Conservation (phyloP, 495 filamentous ascomycete genomes). For the Friedmanniomyces simplex region DNA sequence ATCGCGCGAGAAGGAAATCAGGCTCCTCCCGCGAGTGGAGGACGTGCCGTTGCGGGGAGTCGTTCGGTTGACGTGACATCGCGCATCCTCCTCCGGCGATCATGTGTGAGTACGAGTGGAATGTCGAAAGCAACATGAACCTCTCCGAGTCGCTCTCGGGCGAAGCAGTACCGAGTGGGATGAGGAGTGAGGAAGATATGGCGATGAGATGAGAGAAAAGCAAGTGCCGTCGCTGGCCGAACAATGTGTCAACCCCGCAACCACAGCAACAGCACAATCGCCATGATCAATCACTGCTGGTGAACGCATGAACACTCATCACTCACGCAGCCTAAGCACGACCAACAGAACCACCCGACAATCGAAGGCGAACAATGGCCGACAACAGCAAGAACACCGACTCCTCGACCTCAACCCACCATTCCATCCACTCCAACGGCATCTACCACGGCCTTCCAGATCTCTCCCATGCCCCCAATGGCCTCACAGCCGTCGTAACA, state of each 20-base stretch:
- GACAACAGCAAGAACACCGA: background rate
- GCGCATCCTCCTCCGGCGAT: background rate
- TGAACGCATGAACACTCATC: no score
- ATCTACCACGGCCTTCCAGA: conserved; percentile 40
- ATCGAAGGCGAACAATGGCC: no score
- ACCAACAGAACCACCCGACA: no score
- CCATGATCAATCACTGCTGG: no score
- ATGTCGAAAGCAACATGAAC: no score
- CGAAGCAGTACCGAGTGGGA: background rate
- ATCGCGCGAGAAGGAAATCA: background rate
- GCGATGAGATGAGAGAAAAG: background rate
- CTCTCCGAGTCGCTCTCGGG: no score
- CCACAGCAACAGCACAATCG: background rate
- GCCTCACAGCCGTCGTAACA: conserved; percentile 41
- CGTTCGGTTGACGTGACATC: background rate
- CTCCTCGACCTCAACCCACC: background rate
- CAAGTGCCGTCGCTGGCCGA: background rate
- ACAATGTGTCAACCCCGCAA: background rate
- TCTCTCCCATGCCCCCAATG: conserved; percentile 30
- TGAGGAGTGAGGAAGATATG: background rate
- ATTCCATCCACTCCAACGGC: conserved; percentile 26
- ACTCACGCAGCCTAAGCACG: no score
- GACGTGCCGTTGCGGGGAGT: background rate
- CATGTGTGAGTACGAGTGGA: no score
- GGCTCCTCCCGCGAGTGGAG: background rate